Evolutionary conservation across 805 yeast genomes (phyloP).

Genomic region (Lipomyces chichibuensis): DNA sequence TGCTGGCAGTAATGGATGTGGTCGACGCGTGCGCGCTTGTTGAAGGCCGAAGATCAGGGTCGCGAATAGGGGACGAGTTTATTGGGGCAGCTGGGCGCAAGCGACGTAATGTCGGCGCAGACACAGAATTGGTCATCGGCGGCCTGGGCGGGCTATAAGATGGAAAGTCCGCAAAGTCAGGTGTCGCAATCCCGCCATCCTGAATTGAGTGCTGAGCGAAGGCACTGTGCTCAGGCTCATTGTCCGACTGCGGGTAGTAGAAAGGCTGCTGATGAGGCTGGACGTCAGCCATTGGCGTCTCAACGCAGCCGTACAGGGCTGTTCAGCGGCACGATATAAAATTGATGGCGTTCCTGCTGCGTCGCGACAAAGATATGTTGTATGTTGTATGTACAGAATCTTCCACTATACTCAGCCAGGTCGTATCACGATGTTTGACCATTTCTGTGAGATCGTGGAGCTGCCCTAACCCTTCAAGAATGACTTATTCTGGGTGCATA

Average conservation of each 20-base stretch:
- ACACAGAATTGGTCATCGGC: slow-evolving; percentile 6
- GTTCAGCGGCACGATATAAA: not conserved
- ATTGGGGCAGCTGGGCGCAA: slow-evolving; percentile 28
- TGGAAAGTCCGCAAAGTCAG: slow-evolving; percentile 29
- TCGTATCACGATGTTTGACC: not conserved
- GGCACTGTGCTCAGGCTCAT: not conserved
- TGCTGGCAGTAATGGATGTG: slow-evolving; percentile 5
- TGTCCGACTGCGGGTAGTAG: not conserved
- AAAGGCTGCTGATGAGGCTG: slow-evolving; percentile 8
- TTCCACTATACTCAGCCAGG: not conserved
- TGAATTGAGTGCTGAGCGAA: not conserved
- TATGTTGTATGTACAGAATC: not conserved
- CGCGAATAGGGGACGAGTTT: slow-evolving; percentile 17
- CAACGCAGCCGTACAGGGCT: slow-evolving; percentile 5
- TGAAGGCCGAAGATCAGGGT: not conserved
- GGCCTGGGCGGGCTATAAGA: slow-evolving; percentile 20
- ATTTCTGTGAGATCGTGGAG: too few relatives aligned
- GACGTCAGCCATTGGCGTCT: slow-evolving; percentile 8
- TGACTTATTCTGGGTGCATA: not conserved
- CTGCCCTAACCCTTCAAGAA: too few relatives aligned
- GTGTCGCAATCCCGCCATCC: slow-evolving; percentile 17
- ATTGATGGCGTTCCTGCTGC: not conserved
- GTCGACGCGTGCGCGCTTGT: slow-evolving; percentile 9
- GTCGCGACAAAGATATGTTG: not conserved
- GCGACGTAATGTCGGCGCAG: slow-evolving; percentile 13